Percentiles rank a stretch among this genome's conserved stretches.
These are phyloP conservation scores for Coniferiporia weirii DNA, from an alignment of 1,284 basidiomycete species.

Conservation along the genomic window DNA sequence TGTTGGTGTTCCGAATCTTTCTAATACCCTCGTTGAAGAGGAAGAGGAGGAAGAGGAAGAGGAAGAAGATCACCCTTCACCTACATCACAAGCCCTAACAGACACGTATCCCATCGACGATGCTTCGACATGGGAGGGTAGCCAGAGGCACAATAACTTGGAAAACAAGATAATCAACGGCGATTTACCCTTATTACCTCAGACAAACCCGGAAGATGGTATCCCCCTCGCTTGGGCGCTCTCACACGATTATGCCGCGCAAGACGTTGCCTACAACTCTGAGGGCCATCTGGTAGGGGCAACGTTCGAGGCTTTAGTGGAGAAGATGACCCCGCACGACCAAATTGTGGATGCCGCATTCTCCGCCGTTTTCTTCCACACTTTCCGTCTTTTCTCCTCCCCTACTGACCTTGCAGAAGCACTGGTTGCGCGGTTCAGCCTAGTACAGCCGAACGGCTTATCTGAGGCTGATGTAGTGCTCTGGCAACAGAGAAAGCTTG, in stretches of 20 bases:
- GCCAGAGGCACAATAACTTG: conserved; percentile 34
- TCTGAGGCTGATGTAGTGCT: conserved; percentile 58
- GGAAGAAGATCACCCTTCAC: conserved; percentile 37
- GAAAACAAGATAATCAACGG: conserved; percentile 56
- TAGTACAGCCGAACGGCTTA: conserved; percentile 55
- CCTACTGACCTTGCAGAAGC: conserved; percentile 73
- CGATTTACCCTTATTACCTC: conserved; percentile 44
- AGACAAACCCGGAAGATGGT: conserved; percentile 29
- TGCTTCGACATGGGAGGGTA: conserved; percentile 53
- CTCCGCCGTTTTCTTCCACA: conserved; percentile 87
- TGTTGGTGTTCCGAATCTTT: background rate
- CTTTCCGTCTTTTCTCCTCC: conserved; percentile 90
- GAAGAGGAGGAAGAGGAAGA: conserved; percentile 29
- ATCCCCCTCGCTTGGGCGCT: conserved; percentile 52
- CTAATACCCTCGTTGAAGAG: conserved; percentile 8
- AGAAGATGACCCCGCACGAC: conserved; percentile 96
- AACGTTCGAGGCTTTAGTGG: conserved; percentile 82
- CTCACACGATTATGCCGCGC: conserved; percentile 66
- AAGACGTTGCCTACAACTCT: conserved; percentile 86
- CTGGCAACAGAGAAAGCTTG: conserved; percentile 84
- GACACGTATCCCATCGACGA: conserved; percentile 35
- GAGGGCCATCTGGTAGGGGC: conserved; percentile 91
- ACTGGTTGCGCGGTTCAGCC: conserved; percentile 79
- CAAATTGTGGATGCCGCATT: conserved; percentile 83
- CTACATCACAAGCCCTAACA: conserved; percentile 42